Base-by-base conservation (phyloP, 2,329 filamentous ascomycete genomes). In the Alternaria ethzedia region DNA sequence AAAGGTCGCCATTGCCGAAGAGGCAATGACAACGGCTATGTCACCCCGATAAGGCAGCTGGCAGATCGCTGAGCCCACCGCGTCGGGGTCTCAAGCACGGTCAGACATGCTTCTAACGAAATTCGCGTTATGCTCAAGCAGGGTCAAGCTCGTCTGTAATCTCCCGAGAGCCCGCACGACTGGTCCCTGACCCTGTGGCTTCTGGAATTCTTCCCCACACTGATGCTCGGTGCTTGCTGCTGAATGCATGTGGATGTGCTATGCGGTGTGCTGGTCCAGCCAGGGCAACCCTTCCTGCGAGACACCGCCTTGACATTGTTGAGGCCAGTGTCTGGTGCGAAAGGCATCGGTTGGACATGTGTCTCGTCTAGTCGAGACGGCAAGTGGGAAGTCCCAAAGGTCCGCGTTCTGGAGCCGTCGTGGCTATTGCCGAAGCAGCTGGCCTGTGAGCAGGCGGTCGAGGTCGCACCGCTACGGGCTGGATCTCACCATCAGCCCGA, bases 131-230 rank as follows among this genome's bases (percentile, higher is more conserved):
- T 77, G 76, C 75, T 70, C 54, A 59, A 61, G 67, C 70, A 74
- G 63, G 67, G 66, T 56, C 65, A 67, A 55, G 69, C 63, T 61
- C 68, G 68, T 70, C 60, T 64, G 66, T 65, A 68, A 68, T 76
- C 66, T 74, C 72, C 70, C 72, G 73, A 70, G 65, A 71, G 71
- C 69, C 49, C 70, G 67, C 69, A 68, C 65, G 57, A 71, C 68
- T 76, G 75, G 75, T 73, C 69, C 73, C 73, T 69, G 74, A 70
- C 74, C 67, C 71, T 69, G 62, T 46, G 63, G 54, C 66, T 74
- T 71, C 67, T 70, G 66, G 69, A 71, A 70, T 62, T 46, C 57
- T 76, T 77, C 75, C 75, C 75, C 75, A 77, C 74, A 76, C 54
- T 70, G 67, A 70, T 69, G 67, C 68, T 70, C 54, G 66, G 60